Percentiles rank a stretch among this genome's conserved stretches.
These are phyloP conservation scores for Aquilaria malaccensis DNA, from an alignment of 345 rosid species.

Conservation along the genomic window DNA sequence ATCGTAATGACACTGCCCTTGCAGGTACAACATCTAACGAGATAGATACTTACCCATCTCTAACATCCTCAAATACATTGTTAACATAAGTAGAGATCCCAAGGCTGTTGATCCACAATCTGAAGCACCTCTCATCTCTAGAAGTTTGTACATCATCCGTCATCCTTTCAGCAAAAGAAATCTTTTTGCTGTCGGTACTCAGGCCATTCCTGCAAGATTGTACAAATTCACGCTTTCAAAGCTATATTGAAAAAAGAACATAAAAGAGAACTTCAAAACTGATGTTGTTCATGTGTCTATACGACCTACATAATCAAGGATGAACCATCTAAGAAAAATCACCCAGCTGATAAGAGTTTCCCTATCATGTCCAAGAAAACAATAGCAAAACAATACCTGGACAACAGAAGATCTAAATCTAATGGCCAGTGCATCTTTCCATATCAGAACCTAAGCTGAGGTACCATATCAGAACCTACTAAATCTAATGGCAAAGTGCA, in stretches of 20 bases:
- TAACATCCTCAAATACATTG: slow-evolving; percentile 86
- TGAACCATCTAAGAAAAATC: too few relatives aligned
- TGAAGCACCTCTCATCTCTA: slow-evolving; percentile 87
- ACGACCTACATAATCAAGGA: background rate
- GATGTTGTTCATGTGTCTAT: background rate
- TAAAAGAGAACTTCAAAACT: background rate
- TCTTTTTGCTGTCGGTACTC: slow-evolving; percentile 51
- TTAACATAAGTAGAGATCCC: slow-evolving; percentile 69
- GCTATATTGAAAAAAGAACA: background rate
- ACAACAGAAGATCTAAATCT: too few relatives aligned
- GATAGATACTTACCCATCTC: slow-evolving; percentile 57
- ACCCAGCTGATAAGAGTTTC: background rate
- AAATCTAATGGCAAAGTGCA: too few relatives aligned
- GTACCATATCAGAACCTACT: too few relatives aligned
- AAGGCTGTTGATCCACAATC: slow-evolving; percentile 93
- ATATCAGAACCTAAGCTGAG: too few relatives aligned
- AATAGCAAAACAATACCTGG: too few relatives aligned
- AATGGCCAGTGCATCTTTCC: too few relatives aligned
- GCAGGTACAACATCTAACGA: background rate
- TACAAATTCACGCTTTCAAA: slow-evolving; percentile 6
- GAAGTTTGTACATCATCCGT: slow-evolving; percentile 75
- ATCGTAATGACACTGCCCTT: too few relatives aligned
- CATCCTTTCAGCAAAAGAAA: slow-evolving; percentile 90
- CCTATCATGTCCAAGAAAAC: too few relatives aligned
- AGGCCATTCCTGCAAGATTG: slow-evolving; percentile 73